Percentiles rank a stretch among this genome's conserved stretches.
Evolutionary conservation across 2,329 filamentous ascomycete genomes (phyloP).

Genomic region (Venturia carpophila): DNA sequence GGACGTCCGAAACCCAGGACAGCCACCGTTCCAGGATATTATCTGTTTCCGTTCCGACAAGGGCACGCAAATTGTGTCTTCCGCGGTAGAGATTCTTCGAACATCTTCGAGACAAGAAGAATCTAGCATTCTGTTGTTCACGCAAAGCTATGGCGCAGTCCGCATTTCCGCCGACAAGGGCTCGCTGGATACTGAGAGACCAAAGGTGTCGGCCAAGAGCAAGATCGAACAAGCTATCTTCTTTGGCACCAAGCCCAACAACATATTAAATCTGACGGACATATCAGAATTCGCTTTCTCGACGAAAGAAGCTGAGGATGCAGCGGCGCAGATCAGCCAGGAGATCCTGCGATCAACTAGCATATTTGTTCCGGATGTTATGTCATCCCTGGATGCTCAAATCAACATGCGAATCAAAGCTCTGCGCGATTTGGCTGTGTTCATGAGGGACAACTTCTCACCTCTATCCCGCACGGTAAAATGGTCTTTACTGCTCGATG

Average conservation of each 20-base stretch:
- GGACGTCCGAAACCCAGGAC: slow-evolving; percentile 23
- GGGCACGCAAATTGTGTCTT: slow-evolving; percentile 43
- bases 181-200: slow-evolving; percentile 49
- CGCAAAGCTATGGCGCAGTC: slow-evolving; percentile 51
- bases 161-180: slow-evolving; percentile 48
- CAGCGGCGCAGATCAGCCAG: slow-evolving; percentile 68
- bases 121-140: slow-evolving; percentile 44
- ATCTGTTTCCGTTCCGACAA: slow-evolving; percentile 61
- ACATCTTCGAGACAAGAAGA: slow-evolving; percentile 22
- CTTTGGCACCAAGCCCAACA: slow-evolving; percentile 73
- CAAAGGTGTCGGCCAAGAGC: slow-evolving; percentile 66
- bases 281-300: slow-evolving; percentile 57
- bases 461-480: slow-evolving; percentile 59
- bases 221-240: slow-evolving; percentile 94
- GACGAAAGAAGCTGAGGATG: slow-evolving; percentile 62
- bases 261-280: slow-evolving; percentile 76
- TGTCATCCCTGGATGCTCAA: slow-evolving; percentile 73
- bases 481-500: slow-evolving; percentile 80
- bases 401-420: slow-evolving; percentile 65
- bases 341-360: slow-evolving; percentile 75
- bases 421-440: slow-evolving; percentile 63
- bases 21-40: slow-evolving; percentile 70
- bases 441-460: slow-evolving; percentile 58
- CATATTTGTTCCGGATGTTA: slow-evolving; percentile 62
- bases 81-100: slow-evolving; percentile 38